Conservation (phyloP, 352 stramenopile species). For the Pythium monospermum region DNA sequence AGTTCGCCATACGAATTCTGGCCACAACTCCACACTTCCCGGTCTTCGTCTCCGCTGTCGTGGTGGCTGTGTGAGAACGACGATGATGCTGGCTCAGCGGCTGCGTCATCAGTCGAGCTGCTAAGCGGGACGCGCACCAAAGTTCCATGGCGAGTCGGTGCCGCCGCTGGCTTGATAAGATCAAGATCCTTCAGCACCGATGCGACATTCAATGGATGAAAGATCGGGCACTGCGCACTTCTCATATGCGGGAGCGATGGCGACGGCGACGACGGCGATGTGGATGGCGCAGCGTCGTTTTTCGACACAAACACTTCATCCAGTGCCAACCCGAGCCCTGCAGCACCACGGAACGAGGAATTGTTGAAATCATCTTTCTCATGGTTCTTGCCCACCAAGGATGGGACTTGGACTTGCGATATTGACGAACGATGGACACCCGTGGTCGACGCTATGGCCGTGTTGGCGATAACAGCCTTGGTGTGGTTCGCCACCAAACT, state of each 20-base stretch:
- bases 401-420: too few species aligned
- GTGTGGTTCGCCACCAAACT: conserved; percentile 1
- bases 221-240: conserved; percentile 34
- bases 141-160: neutral
- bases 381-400: neutral
- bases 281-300: conserved; percentile 9
- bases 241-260: conserved; percentile 4
- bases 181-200: conserved; percentile 40
- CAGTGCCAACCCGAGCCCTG: conserved; percentile 23
- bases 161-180: conserved; percentile 21
- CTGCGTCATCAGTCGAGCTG: too few species aligned
- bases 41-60: conserved; percentile 49
- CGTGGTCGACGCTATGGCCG: neutral
- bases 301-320: conserved; percentile 23
- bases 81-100: neutral
- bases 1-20: conserved; percentile 94
- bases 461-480: conserved; percentile 4
- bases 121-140: too few species aligned
- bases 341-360: conserved; percentile 12
- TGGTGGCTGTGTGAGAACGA: conserved; percentile 3
- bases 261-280: conserved; percentile 4
- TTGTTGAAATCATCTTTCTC: conserved; percentile 42
- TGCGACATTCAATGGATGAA: conserved; percentile 38
- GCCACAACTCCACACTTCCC: conserved; percentile 91
- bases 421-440: too few species aligned